Evolutionary conservation across 2,329 filamentous ascomycete genomes (phyloP), one percentile per base, ranked within the genome.

Genomic region (Talaromyces piceae): DNA sequence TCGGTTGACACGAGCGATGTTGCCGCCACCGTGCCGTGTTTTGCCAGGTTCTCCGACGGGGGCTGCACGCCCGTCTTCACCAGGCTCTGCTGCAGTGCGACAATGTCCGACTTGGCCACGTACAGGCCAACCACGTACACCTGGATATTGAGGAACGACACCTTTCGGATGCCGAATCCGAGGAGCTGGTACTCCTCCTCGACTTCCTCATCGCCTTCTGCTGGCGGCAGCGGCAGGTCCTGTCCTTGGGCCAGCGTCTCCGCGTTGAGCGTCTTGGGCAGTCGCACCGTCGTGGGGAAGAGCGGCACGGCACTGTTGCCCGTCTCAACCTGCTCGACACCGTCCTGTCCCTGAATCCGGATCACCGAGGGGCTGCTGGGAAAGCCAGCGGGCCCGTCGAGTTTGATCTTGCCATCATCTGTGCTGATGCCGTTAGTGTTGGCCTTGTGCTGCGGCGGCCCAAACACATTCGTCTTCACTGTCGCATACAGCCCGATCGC

Each of bases 121-220:
- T 98, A 98, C 61, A 94, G 82, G 13, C 91, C 93, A 0, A 95
- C 87, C 16, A 97, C 87, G 72, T 98, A 98, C 49, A 98, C 93
- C 67, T 95, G 85, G 41, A 98, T 89, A 45, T 81, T 76, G 41
- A 97, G 73, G 68, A 97, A 95, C 22, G 87, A 94, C 27, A 98
- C 93, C 1, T 86, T 90, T 50, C 93, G 82, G 56, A 94, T 84
- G 16, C 93, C 93, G 4, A 96, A 73, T 0, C 93, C 93, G 5
- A 97, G 79, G 0, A 97, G 78, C 20, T 89, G 91, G 67, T 96
- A 97, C 61, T 95, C 78, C 39, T 86, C 61, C 68, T 80, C n/a
- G n/a, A n/a, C n/a, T n/a, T n/a, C n/a, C n/a, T n/a, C n/a, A n/a
- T n/a, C n/a, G n/a, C n/a, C 56, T 69, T 77, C 55, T 54, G 45